Evolutionary conservation across 2,329 filamentous ascomycete genomes (phyloP).

Genomic region (Fusarium albidum): DNA sequence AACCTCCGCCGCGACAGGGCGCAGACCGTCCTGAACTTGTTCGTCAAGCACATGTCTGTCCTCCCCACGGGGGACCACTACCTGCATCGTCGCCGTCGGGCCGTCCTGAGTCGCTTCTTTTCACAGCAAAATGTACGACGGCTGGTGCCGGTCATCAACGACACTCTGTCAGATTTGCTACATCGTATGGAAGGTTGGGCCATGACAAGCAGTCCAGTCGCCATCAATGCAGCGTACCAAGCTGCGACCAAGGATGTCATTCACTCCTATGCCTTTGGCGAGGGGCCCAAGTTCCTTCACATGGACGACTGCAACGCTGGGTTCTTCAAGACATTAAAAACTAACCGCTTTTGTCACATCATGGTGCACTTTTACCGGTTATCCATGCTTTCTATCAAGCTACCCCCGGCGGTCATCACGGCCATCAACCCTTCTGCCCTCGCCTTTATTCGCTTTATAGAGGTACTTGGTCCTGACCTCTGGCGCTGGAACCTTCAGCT

Average conservation of each 20-base stretch:
- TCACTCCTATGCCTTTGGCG: conserved; percentile 27
- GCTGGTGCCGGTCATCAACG: conserved; percentile 22
- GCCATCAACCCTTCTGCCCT: conserved; percentile 14
- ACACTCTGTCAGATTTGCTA: conserved; percentile 10
- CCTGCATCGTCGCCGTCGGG: conserved; percentile 28
- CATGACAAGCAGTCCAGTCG: background rate
- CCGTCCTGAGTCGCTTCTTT: conserved; percentile 36
- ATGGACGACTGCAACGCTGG: conserved; percentile 40
- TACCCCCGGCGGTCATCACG: conserved; percentile 32
- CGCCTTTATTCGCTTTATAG: conserved; percentile 5
- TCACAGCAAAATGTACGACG: conserved; percentile 24
- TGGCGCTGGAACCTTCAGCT: background rate
- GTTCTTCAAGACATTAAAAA: conserved; percentile 36
- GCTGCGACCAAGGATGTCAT: conserved; percentile 30
- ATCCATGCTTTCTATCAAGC: conserved; percentile 15
- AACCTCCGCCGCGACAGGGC: conserved; percentile 15
- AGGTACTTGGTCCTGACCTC: background rate
- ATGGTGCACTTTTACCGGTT: conserved; percentile 34
- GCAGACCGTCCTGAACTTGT: conserved; percentile 10
- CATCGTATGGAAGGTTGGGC: conserved; percentile 13
- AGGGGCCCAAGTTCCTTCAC: conserved; percentile 36
- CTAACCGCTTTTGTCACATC: conserved; percentile 23
- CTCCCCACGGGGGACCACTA: conserved; percentile 34
- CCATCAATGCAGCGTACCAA: conserved; percentile 5
- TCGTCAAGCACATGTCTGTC: conserved; percentile 7